Conservation (phyloP, 768 basidiomycete species). For the Russula brevipes region DNA sequence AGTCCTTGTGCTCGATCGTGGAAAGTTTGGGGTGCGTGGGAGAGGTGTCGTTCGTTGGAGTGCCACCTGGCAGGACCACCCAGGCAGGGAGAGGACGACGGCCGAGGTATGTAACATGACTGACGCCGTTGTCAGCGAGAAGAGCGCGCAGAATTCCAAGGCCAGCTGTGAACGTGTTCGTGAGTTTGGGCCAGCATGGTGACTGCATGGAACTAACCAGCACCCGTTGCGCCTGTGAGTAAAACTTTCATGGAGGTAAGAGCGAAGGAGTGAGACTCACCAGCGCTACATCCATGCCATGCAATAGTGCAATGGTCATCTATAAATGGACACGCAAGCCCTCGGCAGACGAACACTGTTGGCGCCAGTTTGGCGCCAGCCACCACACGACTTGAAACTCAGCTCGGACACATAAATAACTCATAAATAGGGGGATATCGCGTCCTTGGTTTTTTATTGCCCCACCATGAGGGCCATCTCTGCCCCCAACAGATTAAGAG, state of each 20-base stretch:
- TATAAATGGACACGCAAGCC: too few relatives aligned
- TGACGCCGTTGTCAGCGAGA: slow-evolving; percentile 22
- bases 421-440: too few relatives aligned
- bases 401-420: background rate
- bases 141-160: slow-evolving; percentile 25
- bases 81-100: slow-evolving; percentile 27
- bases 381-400: background rate
- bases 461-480: background rate
- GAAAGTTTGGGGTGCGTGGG: slow-evolving; percentile 25
- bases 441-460: background rate
- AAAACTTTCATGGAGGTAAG: slow-evolving; percentile 16
- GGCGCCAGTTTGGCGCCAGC: too few relatives aligned
- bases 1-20: slow-evolving; percentile 25
- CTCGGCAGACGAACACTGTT: too few relatives aligned
- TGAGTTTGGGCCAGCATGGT: background rate
- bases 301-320: too few relatives aligned
- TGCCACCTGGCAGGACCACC: slow-evolving; percentile 18
- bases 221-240: slow-evolving; percentile 24
- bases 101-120: slow-evolving; percentile 27
- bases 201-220: slow-evolving; percentile 3
- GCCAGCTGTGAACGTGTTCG: slow-evolving; percentile 21
- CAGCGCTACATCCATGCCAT: too few relatives aligned
- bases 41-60: background rate
- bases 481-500: background rate
- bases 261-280: too few relatives aligned